Percentiles rank a stretch among this genome's conserved stretches.
Conservation (phyloP, 805 yeast genomes). For the Wickerhamiella kurtzmanii region DNA sequence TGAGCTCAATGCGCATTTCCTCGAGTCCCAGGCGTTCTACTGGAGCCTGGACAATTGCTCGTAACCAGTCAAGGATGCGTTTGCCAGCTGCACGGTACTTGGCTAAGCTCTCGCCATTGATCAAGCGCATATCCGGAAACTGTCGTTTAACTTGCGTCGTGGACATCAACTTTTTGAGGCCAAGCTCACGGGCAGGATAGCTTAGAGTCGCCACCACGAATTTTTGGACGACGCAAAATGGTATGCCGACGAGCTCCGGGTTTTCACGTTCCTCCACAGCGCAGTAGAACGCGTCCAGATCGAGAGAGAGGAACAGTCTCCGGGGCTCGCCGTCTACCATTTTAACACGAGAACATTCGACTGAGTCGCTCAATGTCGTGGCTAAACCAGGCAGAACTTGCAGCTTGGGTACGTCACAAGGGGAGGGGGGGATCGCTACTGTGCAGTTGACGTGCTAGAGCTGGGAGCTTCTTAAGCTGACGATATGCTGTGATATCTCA, state of each 20-base stretch:
- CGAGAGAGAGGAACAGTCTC: slow-evolving; percentile 19
- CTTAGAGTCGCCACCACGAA: slow-evolving; percentile 22
- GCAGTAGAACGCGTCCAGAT: slow-evolving; percentile 26
- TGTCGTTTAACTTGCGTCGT: slow-evolving; percentile 10
- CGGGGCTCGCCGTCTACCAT: too few species aligned
- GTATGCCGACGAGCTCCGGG: slow-evolving; percentile 18
- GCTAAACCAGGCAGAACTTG: too few species aligned
- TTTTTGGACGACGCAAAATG: slow-evolving; percentile 25
- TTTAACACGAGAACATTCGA: too few species aligned
- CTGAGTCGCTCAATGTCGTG: too few species aligned
- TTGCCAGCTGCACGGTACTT: slow-evolving; percentile 23
- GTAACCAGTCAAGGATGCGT: slow-evolving; percentile 18
- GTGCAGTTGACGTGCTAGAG: too few species aligned
- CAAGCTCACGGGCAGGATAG: slow-evolving; percentile 23
- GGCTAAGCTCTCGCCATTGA: slow-evolving; percentile 24
- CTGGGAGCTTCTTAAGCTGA: too few species aligned
- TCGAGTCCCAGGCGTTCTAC: slow-evolving; percentile 26
- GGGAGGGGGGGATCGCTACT: too few species aligned
- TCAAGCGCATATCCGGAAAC: slow-evolving; percentile 19
- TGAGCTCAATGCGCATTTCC: slow-evolving; percentile 23
- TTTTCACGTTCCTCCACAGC: slow-evolving; percentile 23
- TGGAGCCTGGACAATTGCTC: slow-evolving; percentile 11
- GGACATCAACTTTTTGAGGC: slow-evolving; percentile 19
- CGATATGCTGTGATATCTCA: too few species aligned
- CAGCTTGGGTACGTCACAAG: too few species aligned